Percentiles rank a stretch among this genome's conserved stretches.
These are phyloP conservation scores for Sequoiadendron giganteum DNA, from an alignment of 75 land plant species.

Conservation along the genomic window DNA sequence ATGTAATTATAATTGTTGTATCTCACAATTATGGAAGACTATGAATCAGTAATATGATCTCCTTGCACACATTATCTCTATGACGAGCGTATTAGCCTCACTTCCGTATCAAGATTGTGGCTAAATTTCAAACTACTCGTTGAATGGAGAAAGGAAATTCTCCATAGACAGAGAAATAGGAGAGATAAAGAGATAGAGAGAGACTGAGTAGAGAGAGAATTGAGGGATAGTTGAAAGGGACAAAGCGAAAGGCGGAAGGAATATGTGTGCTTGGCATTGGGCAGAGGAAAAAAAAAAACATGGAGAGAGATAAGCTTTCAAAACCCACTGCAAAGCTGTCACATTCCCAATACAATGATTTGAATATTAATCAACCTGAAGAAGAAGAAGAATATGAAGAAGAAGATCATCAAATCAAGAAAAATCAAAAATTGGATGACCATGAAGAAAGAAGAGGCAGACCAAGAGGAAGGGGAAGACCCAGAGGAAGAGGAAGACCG, in stretches of 20 bases:
- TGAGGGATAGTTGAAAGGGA: neutral
- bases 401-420: neutral
- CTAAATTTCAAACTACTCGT: no score
- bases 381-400: neutral
- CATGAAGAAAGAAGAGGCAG: neutral
- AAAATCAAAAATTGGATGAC: neutral
- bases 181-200: neutral
- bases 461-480: neutral
- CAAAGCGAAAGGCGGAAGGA: neutral
- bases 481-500: neutral
- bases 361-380: neutral
- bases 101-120: no score
- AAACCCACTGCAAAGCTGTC: neutral
- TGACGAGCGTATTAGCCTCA: no score
- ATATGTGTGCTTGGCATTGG: conserved; percentile 1
- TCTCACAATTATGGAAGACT: no score
- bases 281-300: neutral
- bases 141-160: no score
- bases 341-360: conserved; percentile 8
- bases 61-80: no score
- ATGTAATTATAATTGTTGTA: no score
- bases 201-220: neutral
- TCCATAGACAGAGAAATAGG: neutral
- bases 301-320: neutral
- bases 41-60: no score